A percentile compares a stretch with the other conserved stretches of the same genome.
phyloP scores from a whole-genome alignment of 331 rosid genomes.

The Acacia pycnantha region DNA sequence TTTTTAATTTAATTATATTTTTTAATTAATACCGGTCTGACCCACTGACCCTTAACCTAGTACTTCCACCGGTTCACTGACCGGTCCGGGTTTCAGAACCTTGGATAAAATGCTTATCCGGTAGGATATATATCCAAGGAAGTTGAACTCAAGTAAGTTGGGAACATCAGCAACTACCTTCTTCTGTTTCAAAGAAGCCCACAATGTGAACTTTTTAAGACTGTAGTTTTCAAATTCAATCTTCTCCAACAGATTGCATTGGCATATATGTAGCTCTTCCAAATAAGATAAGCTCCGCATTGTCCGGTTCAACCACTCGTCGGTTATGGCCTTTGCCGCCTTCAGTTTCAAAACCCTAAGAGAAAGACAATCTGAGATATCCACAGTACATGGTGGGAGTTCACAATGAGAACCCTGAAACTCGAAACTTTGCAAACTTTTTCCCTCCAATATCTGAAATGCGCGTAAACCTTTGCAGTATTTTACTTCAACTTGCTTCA shows the following conservation, averaged over 20 bases:
- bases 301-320: not conserved
- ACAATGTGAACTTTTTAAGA: not conserved
- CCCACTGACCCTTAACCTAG: too few species aligned
- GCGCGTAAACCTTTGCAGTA: not conserved
- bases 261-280: not conserved
- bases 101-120: not conserved
- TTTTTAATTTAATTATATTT: too few species aligned
- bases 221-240: not conserved
- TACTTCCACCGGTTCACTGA: too few species aligned
- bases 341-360: not conserved
- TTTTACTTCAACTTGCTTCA: not conserved
- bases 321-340: not conserved
- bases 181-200: not conserved
- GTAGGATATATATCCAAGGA: not conserved
- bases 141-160: not conserved
- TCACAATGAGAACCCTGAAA: not conserved
- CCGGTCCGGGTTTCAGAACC: too few species aligned
- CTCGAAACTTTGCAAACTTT: not conserved
- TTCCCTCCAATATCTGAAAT: not conserved
- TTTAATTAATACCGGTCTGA: too few species aligned
- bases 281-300: not conserved
- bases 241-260: not conserved
- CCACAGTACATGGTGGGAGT: not conserved
- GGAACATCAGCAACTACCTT: not conserved
- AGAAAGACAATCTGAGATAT: not conserved